These are phyloP conservation scores for Saccharum hybrid DNA, from an alignment of 202 grass and related monocot genomes.

Conservation along the genomic window DNA sequence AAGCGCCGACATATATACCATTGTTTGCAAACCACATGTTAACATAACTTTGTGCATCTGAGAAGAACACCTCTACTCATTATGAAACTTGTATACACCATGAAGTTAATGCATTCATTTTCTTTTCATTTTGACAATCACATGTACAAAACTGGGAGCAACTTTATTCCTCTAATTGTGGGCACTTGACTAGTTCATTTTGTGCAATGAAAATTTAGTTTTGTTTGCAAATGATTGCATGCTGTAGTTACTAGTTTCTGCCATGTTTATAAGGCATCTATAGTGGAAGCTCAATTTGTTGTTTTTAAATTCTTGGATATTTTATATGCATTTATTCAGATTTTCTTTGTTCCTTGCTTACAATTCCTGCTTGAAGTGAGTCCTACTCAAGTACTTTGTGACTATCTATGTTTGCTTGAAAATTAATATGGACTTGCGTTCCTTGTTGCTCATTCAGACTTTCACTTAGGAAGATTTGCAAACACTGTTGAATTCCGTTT, in stretches of 20 bases:
- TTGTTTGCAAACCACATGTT: conserved; percentile 11
- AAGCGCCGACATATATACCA: neutral
- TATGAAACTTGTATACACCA: neutral
- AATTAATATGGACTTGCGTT: conserved; percentile 14
- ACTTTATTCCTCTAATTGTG: conserved; percentile 3
- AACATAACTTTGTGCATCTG: neutral
- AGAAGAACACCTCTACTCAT: neutral
- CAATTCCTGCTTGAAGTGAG: neutral
- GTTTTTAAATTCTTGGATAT: neutral
- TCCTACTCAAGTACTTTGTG: conserved; percentile 15
- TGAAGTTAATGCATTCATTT: neutral
- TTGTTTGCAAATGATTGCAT: neutral
- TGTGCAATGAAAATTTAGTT: neutral
- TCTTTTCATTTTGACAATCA: conserved; percentile 4
- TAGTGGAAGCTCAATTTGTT: neutral
- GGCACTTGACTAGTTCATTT: neutral
- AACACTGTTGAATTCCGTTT: neutral
- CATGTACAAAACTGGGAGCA: conserved; percentile 5
- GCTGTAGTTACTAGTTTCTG: neutral
- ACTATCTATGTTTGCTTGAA: neutral
- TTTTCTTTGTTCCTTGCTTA: neutral
- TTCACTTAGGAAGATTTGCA: conserved; percentile 15
- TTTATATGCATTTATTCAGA: neutral
- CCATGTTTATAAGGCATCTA: conserved; percentile 6
- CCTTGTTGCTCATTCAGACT: neutral